Percentiles rank a stretch among this genome's conserved stretches.
Evolutionary conservation across 164 flowering plant genomes (phyloP).

Genomic region (Umbilicus rupestris): DNA sequence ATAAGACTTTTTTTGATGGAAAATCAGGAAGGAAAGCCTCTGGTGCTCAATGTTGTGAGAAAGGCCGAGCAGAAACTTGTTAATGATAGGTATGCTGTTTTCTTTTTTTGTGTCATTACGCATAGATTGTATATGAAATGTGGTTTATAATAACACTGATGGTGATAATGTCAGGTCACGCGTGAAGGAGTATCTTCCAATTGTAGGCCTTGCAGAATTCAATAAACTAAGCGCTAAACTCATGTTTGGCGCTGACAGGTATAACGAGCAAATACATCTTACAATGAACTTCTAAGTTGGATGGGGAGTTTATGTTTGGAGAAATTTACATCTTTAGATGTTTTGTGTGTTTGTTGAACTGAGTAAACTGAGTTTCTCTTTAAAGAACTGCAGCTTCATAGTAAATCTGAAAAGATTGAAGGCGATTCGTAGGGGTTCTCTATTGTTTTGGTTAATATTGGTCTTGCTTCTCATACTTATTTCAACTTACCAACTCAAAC

Average conservation of each 20-base stretch:
- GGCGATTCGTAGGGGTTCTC: no score
- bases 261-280: not conserved
- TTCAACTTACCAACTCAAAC: not conserved
- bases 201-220: conserved; percentile 81
- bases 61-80: conserved; percentile 67
- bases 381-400: no score
- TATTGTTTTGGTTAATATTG: not conserved
- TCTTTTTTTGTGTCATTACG: not conserved
- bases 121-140: not conserved
- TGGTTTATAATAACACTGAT: not conserved
- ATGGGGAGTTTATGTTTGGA: not conserved
- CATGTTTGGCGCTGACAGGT: conserved; percentile 95
- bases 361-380: no score
- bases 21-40: conserved; percentile 89
- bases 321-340: not conserved
- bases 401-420: no score
- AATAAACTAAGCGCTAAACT: conserved; percentile 92
- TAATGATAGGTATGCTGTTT: conserved; percentile 41
- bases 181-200: conserved; percentile 81
- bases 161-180: conserved; percentile 40
- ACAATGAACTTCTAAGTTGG: not conserved
- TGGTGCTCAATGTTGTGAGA: conserved; percentile 86
- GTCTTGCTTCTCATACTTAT: not conserved
- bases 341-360: no score
- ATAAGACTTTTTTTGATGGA: not conserved